These are phyloP conservation scores for Chaetomium cochliodes DNA, from an alignment of 495 filamentous ascomycete genomes.

Conservation along the genomic window DNA sequence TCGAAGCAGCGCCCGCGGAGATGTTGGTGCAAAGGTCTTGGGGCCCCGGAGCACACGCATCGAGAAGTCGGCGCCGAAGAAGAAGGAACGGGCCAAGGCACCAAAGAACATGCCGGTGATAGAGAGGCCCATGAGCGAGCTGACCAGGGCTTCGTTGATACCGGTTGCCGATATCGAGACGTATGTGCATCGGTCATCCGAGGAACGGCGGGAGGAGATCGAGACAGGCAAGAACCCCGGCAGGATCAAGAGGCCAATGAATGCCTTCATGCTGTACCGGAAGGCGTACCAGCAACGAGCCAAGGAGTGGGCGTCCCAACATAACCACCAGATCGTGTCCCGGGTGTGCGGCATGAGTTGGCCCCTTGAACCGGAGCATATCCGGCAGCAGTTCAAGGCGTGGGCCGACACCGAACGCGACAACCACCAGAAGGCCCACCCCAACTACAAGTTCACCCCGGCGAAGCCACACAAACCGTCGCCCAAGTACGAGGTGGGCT, in stretches of 20 bases:
- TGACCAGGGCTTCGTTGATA: conserved; percentile 63
- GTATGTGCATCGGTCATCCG: conserved; percentile 71
- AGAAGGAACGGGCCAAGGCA: conserved; percentile 54
- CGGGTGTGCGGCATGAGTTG: conserved; percentile 80
- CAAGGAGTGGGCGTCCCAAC: conserved; percentile 77
- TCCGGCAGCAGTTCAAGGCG: conserved; percentile 77
- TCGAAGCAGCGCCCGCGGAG: conserved; percentile 32
- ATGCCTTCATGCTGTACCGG: conserved; percentile 97
- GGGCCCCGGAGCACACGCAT: conserved; percentile 32
- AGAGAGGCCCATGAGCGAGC: conserved; percentile 68
- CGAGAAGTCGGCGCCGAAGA: conserved; percentile 40
- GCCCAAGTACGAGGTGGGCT: conserved; percentile 42
- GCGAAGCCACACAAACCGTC: conserved; percentile 61
- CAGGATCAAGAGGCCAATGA: conserved; percentile 90
- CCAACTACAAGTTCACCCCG: conserved; percentile 93
- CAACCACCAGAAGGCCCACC: conserved; percentile 84
- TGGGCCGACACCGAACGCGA: conserved; percentile 78
- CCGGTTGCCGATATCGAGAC: conserved; percentile 76
- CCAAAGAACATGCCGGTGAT: conserved; percentile 54
- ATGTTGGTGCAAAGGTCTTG: conserved; percentile 23
- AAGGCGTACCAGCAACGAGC: conserved; percentile 86
- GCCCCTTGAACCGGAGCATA: conserved; percentile 69
- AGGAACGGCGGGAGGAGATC: conserved; percentile 65
- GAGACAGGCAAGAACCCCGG: conserved; percentile 65
- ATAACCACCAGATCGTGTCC: conserved; percentile 94